Evolutionary conservation across 148 eudicot genomes (phyloP).

Genomic region (Pouteria glomerata): DNA sequence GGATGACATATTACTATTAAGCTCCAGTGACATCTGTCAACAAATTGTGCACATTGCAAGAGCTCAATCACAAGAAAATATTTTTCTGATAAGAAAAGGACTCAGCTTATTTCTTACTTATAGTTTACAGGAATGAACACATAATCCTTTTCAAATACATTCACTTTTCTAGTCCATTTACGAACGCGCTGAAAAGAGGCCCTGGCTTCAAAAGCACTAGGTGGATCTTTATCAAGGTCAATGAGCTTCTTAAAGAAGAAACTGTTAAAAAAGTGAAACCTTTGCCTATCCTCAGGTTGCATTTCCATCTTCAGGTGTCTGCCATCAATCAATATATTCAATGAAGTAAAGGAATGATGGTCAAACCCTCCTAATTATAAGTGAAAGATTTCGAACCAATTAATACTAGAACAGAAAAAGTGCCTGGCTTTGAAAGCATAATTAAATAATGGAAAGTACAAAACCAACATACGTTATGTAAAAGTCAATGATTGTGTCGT

Average conservation of each 20-base stretch:
- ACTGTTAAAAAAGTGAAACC: slow-evolving; percentile 82
- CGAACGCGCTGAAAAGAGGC: slow-evolving; percentile 97
- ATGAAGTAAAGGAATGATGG: background rate
- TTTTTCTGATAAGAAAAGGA: slow-evolving; percentile 2
- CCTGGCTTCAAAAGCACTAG: slow-evolving; percentile 66
- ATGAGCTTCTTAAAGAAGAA: slow-evolving; percentile 92
- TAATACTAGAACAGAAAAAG: background rate
- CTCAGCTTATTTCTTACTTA: slow-evolving; percentile 39
- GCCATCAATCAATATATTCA: slow-evolving; percentile 14
- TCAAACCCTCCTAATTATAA: background rate
- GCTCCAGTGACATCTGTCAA: slow-evolving; percentile 94
- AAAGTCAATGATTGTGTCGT: slow-evolving; percentile 94
- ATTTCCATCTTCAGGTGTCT: slow-evolving; percentile 73
- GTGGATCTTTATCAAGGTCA: slow-evolving; percentile 81
- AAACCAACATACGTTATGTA: slow-evolving; percentile 70
- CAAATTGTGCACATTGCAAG: slow-evolving; percentile 2
- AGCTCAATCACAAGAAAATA: slow-evolving; percentile 6
- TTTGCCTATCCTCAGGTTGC: slow-evolving; percentile 41
- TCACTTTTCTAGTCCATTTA: slow-evolving; percentile 94
- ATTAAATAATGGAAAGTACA: background rate
- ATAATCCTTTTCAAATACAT: slow-evolving; percentile 85
- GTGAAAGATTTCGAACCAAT: background rate
- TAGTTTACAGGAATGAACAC: slow-evolving; percentile 90
- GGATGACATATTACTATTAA: slow-evolving; percentile 84
- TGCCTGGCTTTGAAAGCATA: background rate